Percentiles rank a stretch among this genome's conserved stretches.
These are phyloP conservation scores for Nicotiana paniculata DNA, from an alignment of 257 asterid species.

Conservation along the genomic window DNA sequence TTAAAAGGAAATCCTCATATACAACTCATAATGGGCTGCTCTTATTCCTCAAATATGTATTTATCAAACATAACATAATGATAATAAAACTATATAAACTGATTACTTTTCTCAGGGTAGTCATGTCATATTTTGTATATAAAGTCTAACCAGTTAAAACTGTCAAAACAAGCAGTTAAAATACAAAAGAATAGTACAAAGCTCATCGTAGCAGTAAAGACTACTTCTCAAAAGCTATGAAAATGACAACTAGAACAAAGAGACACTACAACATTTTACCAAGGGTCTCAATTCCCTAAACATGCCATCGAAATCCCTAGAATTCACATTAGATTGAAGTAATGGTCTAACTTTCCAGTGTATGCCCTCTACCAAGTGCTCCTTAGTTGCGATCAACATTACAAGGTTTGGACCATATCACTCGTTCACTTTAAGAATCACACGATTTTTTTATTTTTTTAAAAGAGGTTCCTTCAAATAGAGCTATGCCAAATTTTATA, in stretches of 20 bases:
- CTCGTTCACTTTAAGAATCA: no score
- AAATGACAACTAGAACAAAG: background rate
- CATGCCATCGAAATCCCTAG: constrained; percentile 66
- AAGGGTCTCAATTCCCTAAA: constrained; percentile 75
- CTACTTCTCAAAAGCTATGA: background rate
- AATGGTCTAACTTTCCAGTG: constrained; percentile 77
- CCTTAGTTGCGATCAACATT: constrained; percentile 84
- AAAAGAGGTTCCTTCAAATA: no score
- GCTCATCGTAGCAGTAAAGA: background rate
- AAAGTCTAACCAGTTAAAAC: background rate
- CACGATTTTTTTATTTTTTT: no score
- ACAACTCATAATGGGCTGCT: no score
- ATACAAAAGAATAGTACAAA: background rate
- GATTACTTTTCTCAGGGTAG: no score
- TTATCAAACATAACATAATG: no score
- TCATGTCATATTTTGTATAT: background rate
- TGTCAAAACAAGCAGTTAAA: background rate
- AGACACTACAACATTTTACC: constrained; percentile 45
- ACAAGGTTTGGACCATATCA: constrained; percentile 24
- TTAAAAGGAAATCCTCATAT: no score
- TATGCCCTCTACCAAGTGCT: constrained; percentile 87
- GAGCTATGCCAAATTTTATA: no score
- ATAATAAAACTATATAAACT: no score
- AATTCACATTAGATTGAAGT: constrained; percentile 61
- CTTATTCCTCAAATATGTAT: no score